Evolutionary conservation across 495 filamentous ascomycete genomes (phyloP), one percentile per base, ranked within the genome.

Genomic region (Zalerion maritima): DNA sequence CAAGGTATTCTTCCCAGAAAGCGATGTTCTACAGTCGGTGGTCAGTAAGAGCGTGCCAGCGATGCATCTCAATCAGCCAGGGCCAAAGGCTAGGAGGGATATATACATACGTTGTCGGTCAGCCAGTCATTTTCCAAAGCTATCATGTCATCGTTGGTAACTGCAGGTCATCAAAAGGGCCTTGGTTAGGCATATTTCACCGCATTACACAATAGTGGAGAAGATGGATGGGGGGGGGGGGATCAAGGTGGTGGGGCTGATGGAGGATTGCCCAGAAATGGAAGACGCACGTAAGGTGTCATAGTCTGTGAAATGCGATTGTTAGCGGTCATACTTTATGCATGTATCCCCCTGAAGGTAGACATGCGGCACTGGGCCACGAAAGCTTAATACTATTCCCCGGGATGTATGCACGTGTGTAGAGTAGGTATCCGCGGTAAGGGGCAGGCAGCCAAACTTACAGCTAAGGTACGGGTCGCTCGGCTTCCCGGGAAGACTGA

Each of bases 1-100:
- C 91, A 30, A 97, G 71, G 54, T 74, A 94, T 73, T 94, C 89
- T 67, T 94, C 81, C 86, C 89, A 97, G 49, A 97, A 97, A 29
- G 84, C 79, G 27, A 97, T 97, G 37, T 69, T 75, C 78, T 83
- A 40, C 4, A 15, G 21, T 6, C 4, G 15, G 21, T 35, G 24
- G 17, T 28, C 7, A n/a, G n/a, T n/a, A n/a, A n/a, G n/a, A n/a
- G n/a, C n/a, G n/a, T 26, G 26, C 44, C 25, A 53, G 43, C 19
- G 22, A 21, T 22, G 17, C n/a, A 26, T 23, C 12, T 4, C n/a
- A 27, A 17, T 21, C 17, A 32, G 27, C 16, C 49, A 37, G 43
- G 31, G 23, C 35, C 17, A 24, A 20, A 32, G 22, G 26, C 14
- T 6, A 5, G 9, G 9, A 16, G 16, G 18, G 19, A 34, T 25